Conservation (phyloP, 495 filamentous ascomycete genomes). For the Talaromyces liani region DNA sequence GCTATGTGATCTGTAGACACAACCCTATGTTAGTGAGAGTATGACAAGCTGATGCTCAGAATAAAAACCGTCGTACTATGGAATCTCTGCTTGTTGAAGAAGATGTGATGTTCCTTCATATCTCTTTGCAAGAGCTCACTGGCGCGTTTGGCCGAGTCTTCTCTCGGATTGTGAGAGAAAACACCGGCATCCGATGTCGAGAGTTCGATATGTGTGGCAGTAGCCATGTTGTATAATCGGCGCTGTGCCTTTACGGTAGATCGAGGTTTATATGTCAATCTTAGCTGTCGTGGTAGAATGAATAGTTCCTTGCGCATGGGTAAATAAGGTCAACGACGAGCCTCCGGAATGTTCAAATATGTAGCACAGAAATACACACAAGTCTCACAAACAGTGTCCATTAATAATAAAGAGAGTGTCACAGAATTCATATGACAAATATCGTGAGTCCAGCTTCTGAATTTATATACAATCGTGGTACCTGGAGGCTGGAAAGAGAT, state of each 20-base stretch:
- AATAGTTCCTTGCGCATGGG: neutral
- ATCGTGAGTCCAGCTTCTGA: neutral
- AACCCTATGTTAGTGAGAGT: neutral
- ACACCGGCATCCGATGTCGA: conserved; percentile 48
- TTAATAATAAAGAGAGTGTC: neutral
- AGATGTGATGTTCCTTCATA: conserved; percentile 68
- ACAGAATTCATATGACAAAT: neutral
- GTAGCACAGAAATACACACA: neutral
- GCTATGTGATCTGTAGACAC: conserved; percentile 50
- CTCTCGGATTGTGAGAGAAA: conserved; percentile 43
- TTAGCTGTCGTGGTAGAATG: neutral
- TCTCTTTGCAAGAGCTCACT: conserved; percentile 68
- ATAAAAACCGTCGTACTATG: conserved; percentile 45
- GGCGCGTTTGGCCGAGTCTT: conserved; percentile 50
- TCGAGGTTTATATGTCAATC: neutral
- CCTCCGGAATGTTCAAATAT: neutral
- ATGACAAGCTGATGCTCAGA: conserved; percentile 6
- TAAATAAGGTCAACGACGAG: neutral
- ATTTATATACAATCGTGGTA: neutral
- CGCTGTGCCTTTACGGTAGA: neutral
- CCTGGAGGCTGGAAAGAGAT: neutral
- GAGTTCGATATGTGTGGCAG: conserved; percentile 54
- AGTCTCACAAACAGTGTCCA: neutral
- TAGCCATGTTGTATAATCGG: conserved; percentile 46
- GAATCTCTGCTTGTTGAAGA: conserved; percentile 62